phyloP scores from a whole-genome alignment of 2,329 filamentous ascomycete species.

The Hypoxylon sp. region DNA sequence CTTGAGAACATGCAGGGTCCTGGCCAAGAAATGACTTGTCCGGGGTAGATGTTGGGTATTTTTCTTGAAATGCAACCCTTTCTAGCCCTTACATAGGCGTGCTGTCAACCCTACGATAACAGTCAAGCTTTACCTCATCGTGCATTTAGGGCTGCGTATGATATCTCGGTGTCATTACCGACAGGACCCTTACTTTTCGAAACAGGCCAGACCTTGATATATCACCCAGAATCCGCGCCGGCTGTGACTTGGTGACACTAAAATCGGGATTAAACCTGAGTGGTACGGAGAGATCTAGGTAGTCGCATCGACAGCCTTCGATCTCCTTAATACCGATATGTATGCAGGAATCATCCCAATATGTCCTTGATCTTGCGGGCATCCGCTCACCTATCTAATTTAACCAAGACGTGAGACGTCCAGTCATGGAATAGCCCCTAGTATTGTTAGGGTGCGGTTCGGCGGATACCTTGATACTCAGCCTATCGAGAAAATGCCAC shows the following conservation, averaged over 20 bases:
- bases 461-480: too few species aligned
- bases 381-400: too few species aligned
- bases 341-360: too few species aligned
- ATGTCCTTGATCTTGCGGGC: too few species aligned
- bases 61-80: constrained; percentile 20
- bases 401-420: too few species aligned
- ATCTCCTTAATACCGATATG: too few species aligned
- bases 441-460: too few species aligned
- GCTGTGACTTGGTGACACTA: neutral
- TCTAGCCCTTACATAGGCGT: constrained; percentile 5
- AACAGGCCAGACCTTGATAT: neutral
- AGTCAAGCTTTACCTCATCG: constrained; percentile 37
- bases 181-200: neutral
- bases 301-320: neutral
- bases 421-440: too few species aligned
- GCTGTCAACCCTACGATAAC: too few species aligned
- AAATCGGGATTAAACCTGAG: neutral
- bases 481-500: too few species aligned
- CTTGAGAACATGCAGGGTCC: constrained; percentile 30
- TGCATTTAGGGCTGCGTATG: constrained; percentile 28
- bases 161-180: constrained; percentile 10
- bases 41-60: constrained; percentile 6
- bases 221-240: neutral
- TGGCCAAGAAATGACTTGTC: constrained; percentile 16
- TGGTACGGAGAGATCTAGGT: too few species aligned